These are phyloP conservation scores for Boeremia exigua DNA, from an alignment of 2,329 filamentous ascomycete genomes.

Conservation along the genomic window DNA sequence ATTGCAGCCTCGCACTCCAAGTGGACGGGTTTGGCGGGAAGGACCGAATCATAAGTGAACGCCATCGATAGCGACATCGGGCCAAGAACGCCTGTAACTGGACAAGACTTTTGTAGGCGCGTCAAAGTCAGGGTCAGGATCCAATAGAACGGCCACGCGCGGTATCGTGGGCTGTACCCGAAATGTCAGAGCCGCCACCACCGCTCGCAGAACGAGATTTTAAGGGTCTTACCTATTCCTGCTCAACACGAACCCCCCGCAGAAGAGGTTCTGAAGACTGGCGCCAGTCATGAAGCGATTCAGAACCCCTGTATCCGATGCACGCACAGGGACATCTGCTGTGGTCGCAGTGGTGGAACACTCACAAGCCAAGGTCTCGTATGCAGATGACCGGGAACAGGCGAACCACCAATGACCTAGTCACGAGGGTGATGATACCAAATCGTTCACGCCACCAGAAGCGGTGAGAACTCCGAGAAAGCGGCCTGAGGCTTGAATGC, in stretches of 20 bases:
- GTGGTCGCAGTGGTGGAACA: slow-evolving; percentile 27
- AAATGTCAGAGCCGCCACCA: slow-evolving; percentile 1
- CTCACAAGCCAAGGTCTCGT: slow-evolving; percentile 25
- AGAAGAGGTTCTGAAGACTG: slow-evolving; percentile 15
- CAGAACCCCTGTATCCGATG: slow-evolving; percentile 22
- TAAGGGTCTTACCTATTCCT: background rate
- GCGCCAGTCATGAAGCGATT: slow-evolving; percentile 3
- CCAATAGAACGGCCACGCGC: slow-evolving; percentile 25
- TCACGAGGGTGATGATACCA: slow-evolving; percentile 29
- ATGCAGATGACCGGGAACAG: slow-evolving; percentile 19
- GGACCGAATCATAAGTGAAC: slow-evolving; percentile 39
- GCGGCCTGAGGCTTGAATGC: slow-evolving; percentile 4
- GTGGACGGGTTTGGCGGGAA: slow-evolving; percentile 34
- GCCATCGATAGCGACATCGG: slow-evolving; percentile 37
- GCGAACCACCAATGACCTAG: slow-evolving; percentile 32
- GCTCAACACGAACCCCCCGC: background rate
- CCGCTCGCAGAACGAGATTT: slow-evolving; percentile 1
- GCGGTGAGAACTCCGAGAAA: slow-evolving; percentile 17
- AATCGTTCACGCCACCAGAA: slow-evolving; percentile 14
- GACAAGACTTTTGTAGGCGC: slow-evolving; percentile 24
- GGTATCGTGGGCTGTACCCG: slow-evolving; percentile 25
- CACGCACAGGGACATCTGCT: slow-evolving; percentile 23
- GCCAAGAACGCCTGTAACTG: slow-evolving; percentile 26
- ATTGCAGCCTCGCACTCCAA: slow-evolving; percentile 41
- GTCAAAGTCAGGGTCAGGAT: slow-evolving; percentile 23